Percentiles rank a stretch among this genome's conserved stretches.
These are phyloP conservation scores for Colletotrichum shisoi DNA, from an alignment of 2,329 filamentous ascomycete species.

Conservation along the genomic window DNA sequence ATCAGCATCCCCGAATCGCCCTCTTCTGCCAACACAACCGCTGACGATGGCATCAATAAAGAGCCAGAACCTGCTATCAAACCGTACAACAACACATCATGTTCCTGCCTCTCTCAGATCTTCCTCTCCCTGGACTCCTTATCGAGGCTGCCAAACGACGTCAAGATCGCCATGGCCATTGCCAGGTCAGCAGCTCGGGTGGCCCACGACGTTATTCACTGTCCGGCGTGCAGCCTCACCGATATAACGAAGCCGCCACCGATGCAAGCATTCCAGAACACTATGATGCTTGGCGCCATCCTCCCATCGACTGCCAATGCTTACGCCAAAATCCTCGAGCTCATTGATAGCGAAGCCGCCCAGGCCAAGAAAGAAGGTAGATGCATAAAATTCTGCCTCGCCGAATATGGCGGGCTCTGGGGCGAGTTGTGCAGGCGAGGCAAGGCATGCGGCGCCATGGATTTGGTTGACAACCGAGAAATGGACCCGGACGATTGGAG, in stretches of 20 bases:
- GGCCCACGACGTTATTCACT: conserved; percentile 62
- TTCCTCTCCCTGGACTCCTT: conserved; percentile 62
- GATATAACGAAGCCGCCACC: conserved; percentile 50
- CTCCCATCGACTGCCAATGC: conserved; percentile 66
- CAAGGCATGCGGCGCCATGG: conserved; percentile 44
- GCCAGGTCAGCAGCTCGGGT: conserved; percentile 58
- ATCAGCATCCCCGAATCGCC: conserved; percentile 23
- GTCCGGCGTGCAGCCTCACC: conserved; percentile 57
- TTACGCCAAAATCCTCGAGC: conserved; percentile 62
- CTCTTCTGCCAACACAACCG: conserved; percentile 4
- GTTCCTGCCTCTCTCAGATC: conserved; percentile 59
- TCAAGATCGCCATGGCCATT: conserved; percentile 57
- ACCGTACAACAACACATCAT: conserved; percentile 45
- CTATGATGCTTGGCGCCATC: conserved; percentile 66
- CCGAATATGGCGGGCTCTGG: conserved; percentile 60
- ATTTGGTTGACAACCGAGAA: conserved; percentile 52
- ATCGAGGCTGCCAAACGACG: conserved; percentile 55
- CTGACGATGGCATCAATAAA: too few relatives aligned
- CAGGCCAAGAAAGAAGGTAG: conserved; percentile 54
- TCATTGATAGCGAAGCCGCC: conserved; percentile 62
- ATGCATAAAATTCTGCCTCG: conserved; percentile 56
- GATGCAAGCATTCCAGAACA: conserved; percentile 63
- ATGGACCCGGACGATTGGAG: conserved; percentile 65
- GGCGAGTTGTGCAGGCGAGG: conserved; percentile 45
- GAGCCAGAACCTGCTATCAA: conserved; percentile 6